phyloP scores from a whole-genome alignment of 306 rosid species.

The Cucumis cinereus region DNA sequence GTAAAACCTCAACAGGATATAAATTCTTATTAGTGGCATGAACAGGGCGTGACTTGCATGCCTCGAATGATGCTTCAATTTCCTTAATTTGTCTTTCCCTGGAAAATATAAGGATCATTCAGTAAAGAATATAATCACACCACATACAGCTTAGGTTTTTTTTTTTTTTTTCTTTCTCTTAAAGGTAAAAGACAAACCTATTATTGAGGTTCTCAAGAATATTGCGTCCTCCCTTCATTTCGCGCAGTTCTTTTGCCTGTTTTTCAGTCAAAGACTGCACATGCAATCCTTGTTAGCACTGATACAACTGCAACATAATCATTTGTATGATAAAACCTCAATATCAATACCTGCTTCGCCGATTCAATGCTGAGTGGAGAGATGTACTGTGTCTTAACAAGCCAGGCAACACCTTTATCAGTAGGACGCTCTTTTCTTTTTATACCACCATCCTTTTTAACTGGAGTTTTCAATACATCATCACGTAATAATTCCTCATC shows the following conservation, averaged over 20 bases:
- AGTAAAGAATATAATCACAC: constrained; percentile 3
- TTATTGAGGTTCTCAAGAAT: constrained; percentile 59
- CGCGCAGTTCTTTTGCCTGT: constrained; percentile 93
- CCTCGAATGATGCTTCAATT: constrained; percentile 94
- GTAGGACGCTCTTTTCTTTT: constrained; percentile 90
- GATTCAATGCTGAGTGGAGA: constrained; percentile 94
- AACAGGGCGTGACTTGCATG: constrained; percentile 79
- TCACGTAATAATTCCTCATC: constrained; percentile 89
- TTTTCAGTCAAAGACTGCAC: constrained; percentile 87
- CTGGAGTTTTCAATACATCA: constrained; percentile 68
- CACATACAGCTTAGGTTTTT: not conserved
- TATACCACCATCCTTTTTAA: constrained; percentile 85
- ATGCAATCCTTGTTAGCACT: constrained; percentile 6
- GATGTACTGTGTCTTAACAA: constrained; percentile 93
- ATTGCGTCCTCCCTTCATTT: constrained; percentile 65
- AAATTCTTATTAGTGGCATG: constrained; percentile 81
- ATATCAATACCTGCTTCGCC: constrained; percentile 59
- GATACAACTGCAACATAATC: constrained; percentile 10
- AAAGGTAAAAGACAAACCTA: constrained; percentile 30
- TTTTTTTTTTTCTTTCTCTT: not conserved
- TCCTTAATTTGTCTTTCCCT: constrained; percentile 96
- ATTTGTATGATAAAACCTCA: constrained; percentile 3
- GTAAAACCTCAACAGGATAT: constrained; percentile 88
- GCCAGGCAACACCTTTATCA: constrained; percentile 99
- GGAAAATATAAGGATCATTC: constrained; percentile 12